Evolutionary conservation across 306 rosid genomes (phyloP).

Genomic region (Rosa rugosa): DNA sequence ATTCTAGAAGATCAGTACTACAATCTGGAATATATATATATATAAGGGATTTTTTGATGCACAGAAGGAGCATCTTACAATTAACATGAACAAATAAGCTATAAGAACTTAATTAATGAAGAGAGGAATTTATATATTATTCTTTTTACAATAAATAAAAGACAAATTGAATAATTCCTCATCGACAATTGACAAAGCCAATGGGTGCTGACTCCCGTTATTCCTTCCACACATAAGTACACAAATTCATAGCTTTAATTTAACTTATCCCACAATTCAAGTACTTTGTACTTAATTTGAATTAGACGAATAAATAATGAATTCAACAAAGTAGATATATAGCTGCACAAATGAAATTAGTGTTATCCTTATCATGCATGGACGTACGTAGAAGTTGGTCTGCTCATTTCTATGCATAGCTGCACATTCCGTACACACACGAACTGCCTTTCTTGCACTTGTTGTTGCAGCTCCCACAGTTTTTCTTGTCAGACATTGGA

Average conservation of each 20-base stretch:
- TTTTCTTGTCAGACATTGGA: slow-evolving; percentile 34
- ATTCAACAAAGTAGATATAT: not conserved
- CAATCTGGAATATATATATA: not conserved
- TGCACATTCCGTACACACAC: slow-evolving; percentile 59
- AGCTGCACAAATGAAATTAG: not conserved
- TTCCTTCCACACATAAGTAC: slow-evolving; percentile 1
- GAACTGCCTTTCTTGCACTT: slow-evolving; percentile 38
- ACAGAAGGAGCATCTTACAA: not conserved
- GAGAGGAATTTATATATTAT: not conserved
- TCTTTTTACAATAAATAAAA: not conserved
- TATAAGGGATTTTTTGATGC: not conserved
- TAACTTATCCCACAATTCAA: not conserved
- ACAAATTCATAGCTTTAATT: not conserved
- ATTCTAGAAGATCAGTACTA: not conserved
- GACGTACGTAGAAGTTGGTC: not conserved
- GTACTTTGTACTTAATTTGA: slow-evolving; percentile 10
- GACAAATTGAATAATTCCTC: not conserved
- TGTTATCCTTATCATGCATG: not conserved
- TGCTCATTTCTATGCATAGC: slow-evolving; percentile 43
- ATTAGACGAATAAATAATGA: not conserved
- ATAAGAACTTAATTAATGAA: not conserved
- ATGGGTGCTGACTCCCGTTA: not conserved
- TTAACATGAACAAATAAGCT: not conserved
- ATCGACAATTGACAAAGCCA: not conserved
- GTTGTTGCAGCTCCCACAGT: slow-evolving; percentile 63